phyloP scores from a whole-genome alignment of 495 filamentous ascomycete species.

The Aspergillus kassunensis region DNA sequence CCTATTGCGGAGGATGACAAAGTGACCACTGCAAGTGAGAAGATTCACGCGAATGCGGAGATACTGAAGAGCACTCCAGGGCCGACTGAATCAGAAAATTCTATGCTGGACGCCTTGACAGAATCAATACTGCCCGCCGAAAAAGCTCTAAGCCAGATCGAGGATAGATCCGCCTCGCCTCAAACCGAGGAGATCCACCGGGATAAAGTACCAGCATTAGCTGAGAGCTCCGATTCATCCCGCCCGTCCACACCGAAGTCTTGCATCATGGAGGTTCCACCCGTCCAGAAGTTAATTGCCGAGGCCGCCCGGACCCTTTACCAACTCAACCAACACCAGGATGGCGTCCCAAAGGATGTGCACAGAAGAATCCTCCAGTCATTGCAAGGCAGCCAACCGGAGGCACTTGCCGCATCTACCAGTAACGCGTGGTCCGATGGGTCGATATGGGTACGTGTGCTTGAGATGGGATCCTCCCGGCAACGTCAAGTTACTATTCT shows the following conservation, averaged over 20 bases:
- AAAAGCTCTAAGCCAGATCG: not conserved
- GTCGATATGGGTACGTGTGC: not conserved
- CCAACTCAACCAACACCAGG: constrained; percentile 1
- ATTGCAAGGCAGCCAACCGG: not conserved
- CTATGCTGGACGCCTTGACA: not conserved
- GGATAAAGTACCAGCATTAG: not conserved
- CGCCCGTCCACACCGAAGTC: not conserved
- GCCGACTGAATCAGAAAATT: not conserved
- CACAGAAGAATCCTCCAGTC: not conserved
- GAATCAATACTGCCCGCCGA: not conserved
- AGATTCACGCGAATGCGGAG: not conserved
- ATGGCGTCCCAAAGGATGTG: not conserved
- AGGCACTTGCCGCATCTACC: constrained; percentile 1
- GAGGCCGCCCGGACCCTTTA: not conserved
- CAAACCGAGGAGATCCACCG: not conserved
- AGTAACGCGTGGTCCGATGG: not conserved
- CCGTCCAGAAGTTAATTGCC: not conserved
- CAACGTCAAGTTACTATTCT: not conserved
- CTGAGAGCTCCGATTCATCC: not conserved
- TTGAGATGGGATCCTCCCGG: not conserved
- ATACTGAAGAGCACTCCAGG: not conserved
- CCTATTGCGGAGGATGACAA: not conserved
- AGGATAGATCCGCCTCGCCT: not conserved
- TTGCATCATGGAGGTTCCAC: not conserved
- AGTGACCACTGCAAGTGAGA: not conserved